These are phyloP conservation scores for Cryptococcus amylolentus DNA, from an alignment of 1,284 basidiomycete genomes.

Conservation along the genomic window DNA sequence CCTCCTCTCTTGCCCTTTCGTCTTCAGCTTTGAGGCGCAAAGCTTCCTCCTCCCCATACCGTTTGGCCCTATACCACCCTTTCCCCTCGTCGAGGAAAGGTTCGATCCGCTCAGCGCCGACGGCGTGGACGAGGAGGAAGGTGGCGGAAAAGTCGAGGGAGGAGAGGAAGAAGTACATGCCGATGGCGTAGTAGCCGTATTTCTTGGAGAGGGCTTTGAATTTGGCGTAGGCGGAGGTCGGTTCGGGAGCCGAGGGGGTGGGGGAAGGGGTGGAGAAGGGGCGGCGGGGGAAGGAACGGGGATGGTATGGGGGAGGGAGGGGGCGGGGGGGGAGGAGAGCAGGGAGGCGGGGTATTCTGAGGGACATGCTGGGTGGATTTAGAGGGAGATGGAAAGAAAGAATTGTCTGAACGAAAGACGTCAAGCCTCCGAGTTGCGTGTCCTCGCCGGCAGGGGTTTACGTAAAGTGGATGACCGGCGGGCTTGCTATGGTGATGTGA, in stretches of 20 bases:
- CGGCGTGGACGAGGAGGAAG: slow-evolving; percentile 76
- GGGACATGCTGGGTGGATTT: neutral
- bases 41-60: slow-evolving; percentile 36
- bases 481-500: no score
- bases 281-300: neutral
- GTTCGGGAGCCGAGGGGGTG: slow-evolving; percentile 1
- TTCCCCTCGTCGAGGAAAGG: slow-evolving; percentile 63
- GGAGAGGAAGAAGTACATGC: slow-evolving; percentile 71
- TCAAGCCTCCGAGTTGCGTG: neutral
- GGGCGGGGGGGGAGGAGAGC: neutral
- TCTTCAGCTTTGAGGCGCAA: slow-evolving; percentile 14
- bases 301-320: neutral
- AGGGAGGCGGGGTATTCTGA: neutral
- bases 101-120: slow-evolving; percentile 86
- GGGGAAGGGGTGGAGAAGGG: neutral
- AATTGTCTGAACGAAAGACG: neutral
- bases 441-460: neutral
- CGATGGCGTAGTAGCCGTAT: slow-evolving; percentile 89
- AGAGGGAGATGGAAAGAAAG: neutral
- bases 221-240: slow-evolving; percentile 47
- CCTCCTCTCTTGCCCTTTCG: slow-evolving; percentile 12
- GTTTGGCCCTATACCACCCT: slow-evolving; percentile 29
- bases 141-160: slow-evolving; percentile 74
- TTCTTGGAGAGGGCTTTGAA: slow-evolving; percentile 82
- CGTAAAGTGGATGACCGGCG: neutral